These are phyloP conservation scores for Ceratorhiza oryzae-sativae DNA, from an alignment of 1,284 basidiomycete species.

Conservation along the genomic window DNA sequence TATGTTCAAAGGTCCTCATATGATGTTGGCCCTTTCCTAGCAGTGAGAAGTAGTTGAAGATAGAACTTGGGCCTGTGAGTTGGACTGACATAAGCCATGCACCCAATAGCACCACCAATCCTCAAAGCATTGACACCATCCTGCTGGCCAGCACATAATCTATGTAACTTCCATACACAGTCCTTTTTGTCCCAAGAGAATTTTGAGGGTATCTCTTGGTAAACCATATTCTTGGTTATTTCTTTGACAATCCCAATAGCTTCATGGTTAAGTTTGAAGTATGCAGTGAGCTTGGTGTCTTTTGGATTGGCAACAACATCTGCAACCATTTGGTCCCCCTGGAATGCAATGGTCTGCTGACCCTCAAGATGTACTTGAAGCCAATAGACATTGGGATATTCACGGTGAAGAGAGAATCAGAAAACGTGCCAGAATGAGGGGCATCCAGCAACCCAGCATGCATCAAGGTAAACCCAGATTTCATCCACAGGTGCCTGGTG, in stretches of 20 bases:
- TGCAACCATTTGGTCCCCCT: slow-evolving; percentile 48
- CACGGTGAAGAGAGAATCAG: slow-evolving; percentile 50
- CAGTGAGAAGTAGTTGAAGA: slow-evolving; percentile 52
- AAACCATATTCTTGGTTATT: slow-evolving; percentile 49
- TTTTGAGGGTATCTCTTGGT: slow-evolving; percentile 55
- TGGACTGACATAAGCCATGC: slow-evolving; percentile 53
- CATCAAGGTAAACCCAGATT: slow-evolving; percentile 51
- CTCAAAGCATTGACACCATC: slow-evolving; percentile 45
- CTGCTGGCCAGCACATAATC: slow-evolving; percentile 50
- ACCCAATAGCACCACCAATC: slow-evolving; percentile 48
- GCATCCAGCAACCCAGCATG: slow-evolving; percentile 52
- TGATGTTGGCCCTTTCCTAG: slow-evolving; percentile 51
- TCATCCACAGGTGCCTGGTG: slow-evolving; percentile 47
- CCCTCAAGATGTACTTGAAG: slow-evolving; percentile 53
- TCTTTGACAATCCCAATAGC: slow-evolving; percentile 44
- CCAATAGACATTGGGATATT: slow-evolving; percentile 51
- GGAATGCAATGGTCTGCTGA: slow-evolving; percentile 52
- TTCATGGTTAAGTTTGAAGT: slow-evolving; percentile 54
- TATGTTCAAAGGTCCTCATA: slow-evolving; percentile 51
- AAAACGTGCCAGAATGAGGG: slow-evolving; percentile 53
- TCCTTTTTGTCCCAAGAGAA: slow-evolving; percentile 45
- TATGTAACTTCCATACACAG: slow-evolving; percentile 47
- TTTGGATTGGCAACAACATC: slow-evolving; percentile 45
- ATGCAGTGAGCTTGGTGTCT: slow-evolving; percentile 53
- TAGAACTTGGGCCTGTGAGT: slow-evolving; percentile 53